Evolutionary conservation across 169 alveolate species (phyloP).

Genomic region (Cryptosporidium viatorum): DNA sequence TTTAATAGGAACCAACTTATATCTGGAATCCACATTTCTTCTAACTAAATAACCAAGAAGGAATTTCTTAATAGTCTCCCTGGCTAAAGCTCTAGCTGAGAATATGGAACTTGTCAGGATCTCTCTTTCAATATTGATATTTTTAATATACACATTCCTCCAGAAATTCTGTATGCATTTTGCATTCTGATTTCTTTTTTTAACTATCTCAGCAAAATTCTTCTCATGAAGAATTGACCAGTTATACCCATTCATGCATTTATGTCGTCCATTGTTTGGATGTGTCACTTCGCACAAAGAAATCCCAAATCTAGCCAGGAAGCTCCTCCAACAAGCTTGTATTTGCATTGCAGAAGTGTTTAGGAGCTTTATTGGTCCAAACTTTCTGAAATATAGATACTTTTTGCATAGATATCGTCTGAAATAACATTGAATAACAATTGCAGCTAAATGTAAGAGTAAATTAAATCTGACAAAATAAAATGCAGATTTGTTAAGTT

Average conservation of each 20-base stretch:
- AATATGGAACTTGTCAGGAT: conserved; percentile 33
- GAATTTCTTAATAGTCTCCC: conserved; percentile 21
- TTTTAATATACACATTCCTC: conserved; percentile 7
- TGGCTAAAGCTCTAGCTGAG: conserved; percentile 65
- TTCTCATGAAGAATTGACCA: conserved; percentile 49
- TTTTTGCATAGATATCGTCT: conserved; percentile 55
- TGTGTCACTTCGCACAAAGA: not conserved
- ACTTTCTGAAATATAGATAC: conserved; percentile 12
- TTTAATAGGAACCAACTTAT: conserved; percentile 34
- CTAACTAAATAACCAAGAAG: conserved; percentile 27
- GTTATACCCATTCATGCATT: not conserved
- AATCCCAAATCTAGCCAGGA: conserved; percentile 40
- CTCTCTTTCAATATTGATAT: conserved; percentile 2
- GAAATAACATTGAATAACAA: conserved; percentile 65
- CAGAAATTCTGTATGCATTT: conserved; percentile 35
- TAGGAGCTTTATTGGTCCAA: conserved; percentile 48
- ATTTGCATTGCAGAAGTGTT: conserved; percentile 59
- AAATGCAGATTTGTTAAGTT: conserved; percentile 47
- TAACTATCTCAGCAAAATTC: not conserved
- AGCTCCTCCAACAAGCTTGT: conserved; percentile 75
- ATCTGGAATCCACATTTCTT: conserved; percentile 19
- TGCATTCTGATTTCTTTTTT: conserved; percentile 44
- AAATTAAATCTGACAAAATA: conserved; percentile 35
- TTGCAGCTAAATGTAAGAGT: conserved; percentile 68
- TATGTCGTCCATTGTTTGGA: not conserved